Conservation (phyloP, 805 yeast genomes). For the Barnettozyma populi region DNA sequence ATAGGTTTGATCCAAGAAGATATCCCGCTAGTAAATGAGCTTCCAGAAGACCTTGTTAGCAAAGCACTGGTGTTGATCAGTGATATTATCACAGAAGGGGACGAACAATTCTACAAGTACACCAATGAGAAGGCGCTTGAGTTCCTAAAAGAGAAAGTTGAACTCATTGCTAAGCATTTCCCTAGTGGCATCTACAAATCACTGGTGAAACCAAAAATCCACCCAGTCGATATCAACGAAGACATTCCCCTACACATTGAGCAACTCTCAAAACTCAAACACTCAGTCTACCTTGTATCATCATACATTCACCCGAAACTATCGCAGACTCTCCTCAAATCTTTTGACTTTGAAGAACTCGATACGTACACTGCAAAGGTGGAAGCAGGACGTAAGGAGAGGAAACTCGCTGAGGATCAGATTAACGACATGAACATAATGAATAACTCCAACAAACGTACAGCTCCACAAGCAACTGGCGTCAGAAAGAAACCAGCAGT, state of each 20-base stretch:
- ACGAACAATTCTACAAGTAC: constrained; percentile 40
- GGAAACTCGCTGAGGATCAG: constrained; percentile 29
- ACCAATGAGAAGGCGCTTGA: constrained; percentile 33
- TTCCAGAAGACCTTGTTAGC: constrained; percentile 14
- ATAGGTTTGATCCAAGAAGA: constrained; percentile 30
- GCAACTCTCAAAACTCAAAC: constrained; percentile 31
- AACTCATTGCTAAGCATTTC: constrained; percentile 30
- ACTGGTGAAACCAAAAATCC: constrained; percentile 24
- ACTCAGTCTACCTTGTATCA: constrained; percentile 44
- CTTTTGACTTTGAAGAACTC: constrained; percentile 29
- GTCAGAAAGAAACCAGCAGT: constrained; percentile 24
- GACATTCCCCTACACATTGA: constrained; percentile 33
- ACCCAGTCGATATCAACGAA: constrained; percentile 25
- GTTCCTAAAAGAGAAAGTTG: constrained; percentile 36
- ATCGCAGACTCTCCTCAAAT: constrained; percentile 22
- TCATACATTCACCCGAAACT: constrained; percentile 33
- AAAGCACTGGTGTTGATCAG: constrained; percentile 29
- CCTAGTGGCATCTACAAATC: constrained; percentile 30
- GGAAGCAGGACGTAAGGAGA: constrained; percentile 19
- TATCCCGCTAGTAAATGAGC: constrained; percentile 8
- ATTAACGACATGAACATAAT: constrained; percentile 23
- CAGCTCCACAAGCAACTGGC: constrained; percentile 17
- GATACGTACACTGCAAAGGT: constrained; percentile 23
- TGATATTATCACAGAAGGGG: constrained; percentile 38
- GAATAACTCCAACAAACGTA: constrained; percentile 17